Conservation (phyloP, 2,329 filamentous ascomycete genomes). For the Emmonsiellopsis sp. region DNA sequence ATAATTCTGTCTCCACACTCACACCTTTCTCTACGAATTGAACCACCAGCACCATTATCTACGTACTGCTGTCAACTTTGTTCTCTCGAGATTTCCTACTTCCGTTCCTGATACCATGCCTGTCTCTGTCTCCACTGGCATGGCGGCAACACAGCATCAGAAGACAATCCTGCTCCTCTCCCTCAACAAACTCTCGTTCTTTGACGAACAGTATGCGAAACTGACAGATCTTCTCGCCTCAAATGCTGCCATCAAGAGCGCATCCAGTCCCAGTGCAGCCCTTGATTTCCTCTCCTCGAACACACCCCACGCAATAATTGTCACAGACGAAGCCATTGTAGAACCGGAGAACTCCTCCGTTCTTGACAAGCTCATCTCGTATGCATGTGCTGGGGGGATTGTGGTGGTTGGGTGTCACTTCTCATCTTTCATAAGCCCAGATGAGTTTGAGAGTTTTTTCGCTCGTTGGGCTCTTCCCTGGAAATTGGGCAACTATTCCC, state of each 20-base stretch:
- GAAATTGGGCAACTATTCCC: constrained; percentile 15
- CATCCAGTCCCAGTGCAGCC: not conserved
- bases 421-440: constrained; percentile 13
- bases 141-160: too few species aligned
- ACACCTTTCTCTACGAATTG: too few species aligned
- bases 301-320: constrained; percentile 14
- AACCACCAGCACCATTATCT: too few species aligned
- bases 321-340: constrained; percentile 18
- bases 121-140: too few species aligned
- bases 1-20: too few species aligned
- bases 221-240: not conserved
- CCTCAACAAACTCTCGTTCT: not conserved
- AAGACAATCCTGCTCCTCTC: not conserved
- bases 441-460: constrained; percentile 15
- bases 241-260: not conserved
- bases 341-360: constrained; percentile 11
- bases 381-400: constrained; percentile 16
- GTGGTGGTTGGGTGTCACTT: constrained; percentile 19
- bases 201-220: not conserved
- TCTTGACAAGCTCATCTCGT: constrained; percentile 14
- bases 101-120: too few species aligned
- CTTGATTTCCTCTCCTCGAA: not conserved
- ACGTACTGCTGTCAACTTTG: too few species aligned
- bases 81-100: too few species aligned
- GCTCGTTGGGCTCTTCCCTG: constrained; percentile 15